These are phyloP conservation scores for Fusarium longipes DNA, from an alignment of 2,329 filamentous ascomycete species.

Conservation along the genomic window DNA sequence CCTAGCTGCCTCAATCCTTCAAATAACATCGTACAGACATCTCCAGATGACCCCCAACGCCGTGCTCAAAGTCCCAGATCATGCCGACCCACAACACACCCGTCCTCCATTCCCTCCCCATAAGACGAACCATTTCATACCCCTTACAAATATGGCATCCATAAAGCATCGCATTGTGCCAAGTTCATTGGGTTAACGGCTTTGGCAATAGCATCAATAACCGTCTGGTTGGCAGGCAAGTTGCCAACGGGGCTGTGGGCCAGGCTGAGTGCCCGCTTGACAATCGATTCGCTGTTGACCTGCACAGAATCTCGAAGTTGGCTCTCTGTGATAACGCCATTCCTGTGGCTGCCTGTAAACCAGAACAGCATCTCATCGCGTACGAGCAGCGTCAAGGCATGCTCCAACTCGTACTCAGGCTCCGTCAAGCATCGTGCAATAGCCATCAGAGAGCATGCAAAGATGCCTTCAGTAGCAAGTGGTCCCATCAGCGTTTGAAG, in stretches of 20 bases:
- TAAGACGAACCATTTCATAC: conserved; percentile 10
- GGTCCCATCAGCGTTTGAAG: conserved; percentile 96
- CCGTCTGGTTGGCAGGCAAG: conserved; percentile 94
- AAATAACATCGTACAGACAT: conserved; percentile 20
- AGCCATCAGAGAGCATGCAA: conserved; percentile 93
- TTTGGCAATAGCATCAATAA: conserved; percentile 92
- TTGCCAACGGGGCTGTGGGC: conserved; percentile 82
- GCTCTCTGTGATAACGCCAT: conserved; percentile 62
- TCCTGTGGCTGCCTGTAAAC: conserved; percentile 83
- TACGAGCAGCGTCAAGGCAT: conserved; percentile 93
- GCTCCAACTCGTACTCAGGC: conserved; percentile 89
- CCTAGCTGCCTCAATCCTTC: conserved; percentile 12
- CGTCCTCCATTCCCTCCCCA: conserved; percentile 6
- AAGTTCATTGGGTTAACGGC: conserved; percentile 93
- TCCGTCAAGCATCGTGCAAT: conserved; percentile 95
- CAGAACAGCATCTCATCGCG: conserved; percentile 98
- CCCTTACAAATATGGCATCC: conserved; percentile 91
- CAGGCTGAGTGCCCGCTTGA: conserved; percentile 87
- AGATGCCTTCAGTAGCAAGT: conserved; percentile 94
- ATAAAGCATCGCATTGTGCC: conserved; percentile 88
- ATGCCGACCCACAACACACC: conserved; percentile 13
- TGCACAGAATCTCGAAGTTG: conserved; percentile 84
- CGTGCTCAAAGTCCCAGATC: conserved; percentile 46
- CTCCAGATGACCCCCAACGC: conserved; percentile 40
- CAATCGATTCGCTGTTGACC: conserved; percentile 88